Conservation (phyloP, 1,284 basidiomycete genomes). For the Rhodotorula sp. region DNA sequence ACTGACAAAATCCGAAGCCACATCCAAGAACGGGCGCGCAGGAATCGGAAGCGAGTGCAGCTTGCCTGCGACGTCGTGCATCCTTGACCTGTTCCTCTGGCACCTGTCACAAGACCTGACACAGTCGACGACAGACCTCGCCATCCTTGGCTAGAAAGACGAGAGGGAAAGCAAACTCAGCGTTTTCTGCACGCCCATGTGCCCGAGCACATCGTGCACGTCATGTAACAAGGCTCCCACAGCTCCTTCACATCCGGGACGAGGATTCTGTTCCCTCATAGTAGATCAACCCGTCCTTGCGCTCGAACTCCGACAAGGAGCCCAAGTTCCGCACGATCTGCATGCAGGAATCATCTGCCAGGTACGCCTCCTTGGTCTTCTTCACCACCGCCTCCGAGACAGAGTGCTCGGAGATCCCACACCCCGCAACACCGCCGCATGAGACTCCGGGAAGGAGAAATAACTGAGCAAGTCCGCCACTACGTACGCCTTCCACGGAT, state of each 20-base stretch:
- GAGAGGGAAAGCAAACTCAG: slow-evolving; percentile 45
- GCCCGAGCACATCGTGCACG: slow-evolving; percentile 49
- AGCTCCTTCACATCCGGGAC: slow-evolving; percentile 45
- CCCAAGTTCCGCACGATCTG: slow-evolving; percentile 32
- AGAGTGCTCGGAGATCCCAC: slow-evolving; percentile 51
- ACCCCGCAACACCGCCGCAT: slow-evolving; percentile 36
- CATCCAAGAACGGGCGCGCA: slow-evolving; percentile 4
- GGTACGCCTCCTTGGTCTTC: slow-evolving; percentile 47
- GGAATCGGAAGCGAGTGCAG: slow-evolving; percentile 20
- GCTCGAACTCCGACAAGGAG: background rate
- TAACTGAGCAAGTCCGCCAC: slow-evolving; percentile 41
- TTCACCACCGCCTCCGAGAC: slow-evolving; percentile 33
- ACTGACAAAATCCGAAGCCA: slow-evolving; percentile 46
- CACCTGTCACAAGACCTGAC: slow-evolving; percentile 21
- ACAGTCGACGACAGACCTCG: background rate
- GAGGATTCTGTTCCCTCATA: slow-evolving; percentile 44
- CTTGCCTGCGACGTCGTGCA: slow-evolving; percentile 2
- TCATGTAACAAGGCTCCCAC: slow-evolving; percentile 43
- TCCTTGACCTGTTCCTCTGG: slow-evolving; percentile 25
- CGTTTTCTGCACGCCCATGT: slow-evolving; percentile 52
- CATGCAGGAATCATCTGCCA: slow-evolving; percentile 44
- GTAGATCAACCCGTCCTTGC: slow-evolving; percentile 46
- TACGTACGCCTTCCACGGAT: slow-evolving; percentile 49
- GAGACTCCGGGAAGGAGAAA: slow-evolving; percentile 1
- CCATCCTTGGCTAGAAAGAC: slow-evolving; percentile 55